Conservation (phyloP, 1,284 basidiomycete genomes). For the Volvariella volvacea region DNA sequence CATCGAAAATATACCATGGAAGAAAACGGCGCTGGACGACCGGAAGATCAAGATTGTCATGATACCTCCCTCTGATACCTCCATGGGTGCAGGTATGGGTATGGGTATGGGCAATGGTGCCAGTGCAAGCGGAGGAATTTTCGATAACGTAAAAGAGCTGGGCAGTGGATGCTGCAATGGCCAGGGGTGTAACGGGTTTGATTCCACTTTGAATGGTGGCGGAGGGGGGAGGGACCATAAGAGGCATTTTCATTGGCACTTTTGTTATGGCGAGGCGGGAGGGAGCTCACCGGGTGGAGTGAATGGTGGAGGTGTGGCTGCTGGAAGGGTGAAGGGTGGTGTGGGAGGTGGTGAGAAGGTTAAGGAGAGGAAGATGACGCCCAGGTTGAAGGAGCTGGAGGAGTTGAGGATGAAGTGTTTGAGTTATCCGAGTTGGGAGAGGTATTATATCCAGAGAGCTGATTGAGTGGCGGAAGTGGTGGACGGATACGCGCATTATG, state of each 20-base stretch:
- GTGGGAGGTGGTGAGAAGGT: conserved; percentile 13
- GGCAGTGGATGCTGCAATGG: conserved; percentile 6
- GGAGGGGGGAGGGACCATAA: conserved; percentile 5
- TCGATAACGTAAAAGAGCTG: too few relatives aligned
- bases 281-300: too few relatives aligned
- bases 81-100: too few relatives aligned
- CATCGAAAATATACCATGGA: conserved; percentile 48
- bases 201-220: too few relatives aligned
- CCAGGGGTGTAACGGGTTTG: conserved; percentile 6
- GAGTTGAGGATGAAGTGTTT: conserved; percentile 39
- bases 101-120: too few relatives aligned
- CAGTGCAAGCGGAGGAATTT: not conserved
- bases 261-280: conserved; percentile 1
- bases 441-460: conserved; percentile 44
- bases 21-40: conserved; percentile 39
- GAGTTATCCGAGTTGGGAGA: conserved; percentile 54
- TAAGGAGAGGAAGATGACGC: conserved; percentile 21
- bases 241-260: conserved; percentile 4
- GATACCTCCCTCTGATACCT: conserved; percentile 22
- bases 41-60: conserved; percentile 44
- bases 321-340: conserved; percentile 5
- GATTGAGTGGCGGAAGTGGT: conserved; percentile 21
- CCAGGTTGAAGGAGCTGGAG: conserved; percentile 29
- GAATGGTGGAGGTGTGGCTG: conserved; percentile 1
- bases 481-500: too few relatives aligned